These are phyloP conservation scores for Moelleriella libera DNA, from an alignment of 2,329 filamentous ascomycete genomes.

Conservation along the genomic window DNA sequence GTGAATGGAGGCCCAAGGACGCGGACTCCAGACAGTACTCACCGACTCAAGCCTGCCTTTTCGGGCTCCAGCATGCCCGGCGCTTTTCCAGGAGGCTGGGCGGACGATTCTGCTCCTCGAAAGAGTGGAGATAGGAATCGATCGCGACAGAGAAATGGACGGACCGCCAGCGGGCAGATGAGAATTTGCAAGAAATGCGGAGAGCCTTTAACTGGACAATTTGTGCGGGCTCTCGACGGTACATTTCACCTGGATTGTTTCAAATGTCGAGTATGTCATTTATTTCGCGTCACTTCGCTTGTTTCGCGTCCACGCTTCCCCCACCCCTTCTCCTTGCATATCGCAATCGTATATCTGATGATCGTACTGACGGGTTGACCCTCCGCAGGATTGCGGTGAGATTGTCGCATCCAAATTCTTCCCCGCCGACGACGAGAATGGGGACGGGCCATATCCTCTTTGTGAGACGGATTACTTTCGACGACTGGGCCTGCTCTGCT, in stretches of 20 bases:
- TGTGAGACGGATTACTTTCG: slow-evolving; percentile 98
- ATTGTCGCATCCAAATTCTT: slow-evolving; percentile 99
- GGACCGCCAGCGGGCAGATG: slow-evolving; percentile 43
- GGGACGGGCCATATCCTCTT: slow-evolving; percentile 76
- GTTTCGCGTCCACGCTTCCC: slow-evolving; percentile 1
- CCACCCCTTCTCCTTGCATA: background rate
- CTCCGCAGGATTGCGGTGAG: slow-evolving; percentile 73
- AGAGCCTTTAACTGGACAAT: slow-evolving; percentile 81
- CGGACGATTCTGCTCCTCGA: slow-evolving; percentile 27
- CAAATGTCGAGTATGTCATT: slow-evolving; percentile 66
- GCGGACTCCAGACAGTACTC: slow-evolving; percentile 21
- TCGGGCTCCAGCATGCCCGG: slow-evolving; percentile 19
- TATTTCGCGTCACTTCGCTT: background rate
- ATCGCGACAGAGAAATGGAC: slow-evolving; percentile 37
- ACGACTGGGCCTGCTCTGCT: slow-evolving; percentile 78
- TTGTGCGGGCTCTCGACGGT: slow-evolving; percentile 82
- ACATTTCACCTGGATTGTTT: slow-evolving; percentile 98
- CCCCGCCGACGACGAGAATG: slow-evolving; percentile 82
- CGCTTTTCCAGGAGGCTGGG: slow-evolving; percentile 14
- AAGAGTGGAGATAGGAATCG: slow-evolving; percentile 43
- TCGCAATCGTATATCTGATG: background rate
- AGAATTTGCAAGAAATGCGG: slow-evolving; percentile 77
- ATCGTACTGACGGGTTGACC: background rate
- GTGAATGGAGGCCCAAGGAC: slow-evolving; percentile 18
- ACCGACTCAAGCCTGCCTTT: slow-evolving; percentile 18